A percentile compares a stretch with the other conserved stretches of the same genome.
phyloP scores from a whole-genome alignment of 495 filamentous ascomycete genomes.

The Podospora anserina region DNA sequence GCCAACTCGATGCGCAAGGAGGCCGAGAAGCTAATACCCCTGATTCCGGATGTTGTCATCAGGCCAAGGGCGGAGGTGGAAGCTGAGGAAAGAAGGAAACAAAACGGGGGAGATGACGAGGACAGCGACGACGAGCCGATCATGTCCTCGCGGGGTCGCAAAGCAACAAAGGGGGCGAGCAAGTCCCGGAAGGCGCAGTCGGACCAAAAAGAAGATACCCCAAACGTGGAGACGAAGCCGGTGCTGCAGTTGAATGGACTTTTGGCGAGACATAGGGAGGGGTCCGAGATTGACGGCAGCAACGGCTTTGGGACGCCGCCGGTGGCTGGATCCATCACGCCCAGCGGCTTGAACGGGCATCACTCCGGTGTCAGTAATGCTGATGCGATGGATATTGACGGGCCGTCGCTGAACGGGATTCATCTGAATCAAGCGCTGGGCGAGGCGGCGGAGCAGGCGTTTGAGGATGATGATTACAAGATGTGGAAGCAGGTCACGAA shows the following conservation, averaged over 20 bases:
- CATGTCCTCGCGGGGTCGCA: constrained; percentile 92
- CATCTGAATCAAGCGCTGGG: constrained; percentile 51
- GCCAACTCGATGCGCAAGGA: constrained; percentile 95
- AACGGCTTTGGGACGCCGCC: constrained; percentile 85
- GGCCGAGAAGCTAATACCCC: constrained; percentile 88
- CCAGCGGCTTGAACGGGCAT: constrained; percentile 67
- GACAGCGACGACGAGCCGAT: constrained; percentile 98
- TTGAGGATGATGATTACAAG: constrained; percentile 85
- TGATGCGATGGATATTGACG: constrained; percentile 81
- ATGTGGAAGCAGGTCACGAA: constrained; percentile 99
- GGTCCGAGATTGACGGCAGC: constrained; percentile 59
- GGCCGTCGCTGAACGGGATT: constrained; percentile 60
- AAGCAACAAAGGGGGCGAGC: constrained; percentile 68
- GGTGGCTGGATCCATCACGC: constrained; percentile 71
- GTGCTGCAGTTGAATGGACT: constrained; percentile 52
- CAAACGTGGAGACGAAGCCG: constrained; percentile 63
- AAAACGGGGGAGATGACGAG: constrained; percentile 72
- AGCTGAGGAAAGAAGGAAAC: constrained; percentile 85
- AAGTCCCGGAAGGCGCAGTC: constrained; percentile 76
- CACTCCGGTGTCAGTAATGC: constrained; percentile 62
- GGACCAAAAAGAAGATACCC: constrained; percentile 76
- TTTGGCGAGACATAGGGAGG: constrained; percentile 48
- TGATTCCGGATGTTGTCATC: constrained; percentile 91
- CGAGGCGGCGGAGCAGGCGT: constrained; percentile 51
- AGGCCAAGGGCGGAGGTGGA: constrained; percentile 91